Base-by-base conservation (phyloP, 1,139 yeast genomes). In the Hyphopichia wangnamkhiaoensis region DNA sequence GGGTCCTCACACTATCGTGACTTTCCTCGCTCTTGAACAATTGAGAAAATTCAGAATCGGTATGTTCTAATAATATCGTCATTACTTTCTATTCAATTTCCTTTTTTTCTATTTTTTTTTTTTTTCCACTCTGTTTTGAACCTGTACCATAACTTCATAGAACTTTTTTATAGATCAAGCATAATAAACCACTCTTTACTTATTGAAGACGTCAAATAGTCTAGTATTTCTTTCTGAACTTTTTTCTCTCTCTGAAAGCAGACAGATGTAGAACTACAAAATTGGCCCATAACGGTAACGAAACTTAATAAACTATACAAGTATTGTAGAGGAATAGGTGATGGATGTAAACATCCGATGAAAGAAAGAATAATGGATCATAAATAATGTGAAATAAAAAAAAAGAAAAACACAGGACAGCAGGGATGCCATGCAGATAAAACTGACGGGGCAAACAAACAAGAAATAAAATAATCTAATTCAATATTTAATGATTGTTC, bases 1-100 rank as follows among this genome's bases (percentile, higher is more conserved):
- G 46, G 96, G 95, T 0, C 96, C 96, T 23, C 95, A 88, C 52
- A 89, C 96, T 0, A 86, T 89, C 46, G 80, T 89, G 24, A 89
- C 95, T 1, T 88, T 89, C 63, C 65, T 88, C 48, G 94, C 82
- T 2, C 74, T 87, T 46, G 95, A 87, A 59, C 91, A 86, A 59
- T 71, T 87, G 52, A 79, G 87, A 60, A 77, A 78, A 53, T 74
- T 61, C 52, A 71, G 59, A 52, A 48, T 81, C 37, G 87, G 85
- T 16, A 69, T 81, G 77, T 55, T n/a, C 12, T 10, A 13, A 6
- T 21, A 21, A 21, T 7, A 21, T 21, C 12, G 12, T 8, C 25
- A 21, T n/a, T n/a, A n/a, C n/a, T 10, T 21, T 21, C 24, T 21
- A 7, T 21, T 21, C 10, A 21, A 21, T 21, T 21, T 21, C 24